Evolutionary conservation across 768 basidiomycete species (phyloP), one percentile per base, ranked within the genome.

Genomic region (Amanita polypyramis): DNA sequence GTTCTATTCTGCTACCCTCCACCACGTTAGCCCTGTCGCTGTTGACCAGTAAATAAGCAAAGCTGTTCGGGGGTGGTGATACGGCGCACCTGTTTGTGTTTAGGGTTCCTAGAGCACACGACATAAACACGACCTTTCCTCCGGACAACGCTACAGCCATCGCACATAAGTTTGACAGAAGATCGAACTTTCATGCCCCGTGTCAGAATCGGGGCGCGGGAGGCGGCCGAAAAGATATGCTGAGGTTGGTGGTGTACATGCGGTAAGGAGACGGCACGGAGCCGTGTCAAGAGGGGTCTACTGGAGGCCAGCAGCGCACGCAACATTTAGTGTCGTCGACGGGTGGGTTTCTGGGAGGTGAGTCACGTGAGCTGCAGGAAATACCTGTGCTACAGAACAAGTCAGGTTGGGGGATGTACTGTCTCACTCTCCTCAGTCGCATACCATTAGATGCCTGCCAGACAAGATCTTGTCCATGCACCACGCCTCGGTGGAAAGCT

Each of bases 171-270:
- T 70, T 94, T 96, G 56, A 98, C 89, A 3, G 90, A 90, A 19
- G 89, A 85, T 53, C 95, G 80, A 51, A 98, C 93, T 72, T 99
- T 99, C 88, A 96, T 94, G 40, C 92, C 91, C 56, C 86, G 68
- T n/a, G 73, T 62, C 17, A 77, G 60, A 5, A 62, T 52, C 8
- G 72, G 71, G 35, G 61, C 51, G 48, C 56, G 54, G 7, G 52
- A 20, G 20, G 52, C 21, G 35, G 57, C 53, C 45, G 64, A 54
- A 14, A 56, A 44, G 42, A 58, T 52, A 58, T 58, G 62, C 23
- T 53, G 58, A 8, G 61, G 59, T 50, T 65, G 68, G 39, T 65
- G 68, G 39, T 60, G 63, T 32, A 65, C 61, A 0, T 56, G 54
- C 35, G 51, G 56, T 36, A 61, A 64, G 15, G 61, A 45, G 49